Base-by-base conservation (phyloP, 441 rosid species). In the Manihot esculenta region DNA sequence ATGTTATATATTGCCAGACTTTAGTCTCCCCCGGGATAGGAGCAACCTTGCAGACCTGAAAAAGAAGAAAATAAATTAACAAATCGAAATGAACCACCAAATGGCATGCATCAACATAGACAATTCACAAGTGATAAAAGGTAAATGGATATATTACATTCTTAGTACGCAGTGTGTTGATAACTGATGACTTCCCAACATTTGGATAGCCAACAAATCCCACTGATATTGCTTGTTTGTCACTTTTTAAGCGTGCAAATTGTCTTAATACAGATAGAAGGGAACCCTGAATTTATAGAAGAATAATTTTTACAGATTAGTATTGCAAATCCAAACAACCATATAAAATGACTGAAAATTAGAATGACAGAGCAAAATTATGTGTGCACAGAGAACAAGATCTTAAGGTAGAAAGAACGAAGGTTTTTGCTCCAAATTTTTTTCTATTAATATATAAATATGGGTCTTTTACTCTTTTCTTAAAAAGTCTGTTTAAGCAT, bases 21-120 rank as follows among this genome's bases (percentile, higher is more conserved):
- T 93, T 92, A 11, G 99, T 95, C 86, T 92, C 98, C 71, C 98
- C 98, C 0, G 98, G 98, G 75, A 92, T 92, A 42, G 98, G 98
- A 77, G 98, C 99, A 72, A 89, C 99, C 83, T 89, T 95, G 87
- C 99, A 92, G 71, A 95, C 98, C 99, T 94, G 38, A 23, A 27
- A 12, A 5, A 49, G 56, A 56, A 15, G 42, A 73, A 66, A 44
- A 11, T 44, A 51, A 26, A 23, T 50, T 38, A 38, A 38, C 42
- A 10, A 24, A n/a, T 62, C n/a, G 51, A 56, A 55, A 4, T 44
- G 59, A 49, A 50, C 49, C n/a, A 35, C 21, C 38, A 27, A 38
- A 14, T 2, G 55, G 7, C 10, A 11, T 33, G 12, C 41, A 26
- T 57, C 62, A 64, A 54, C 24, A 47, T 50, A 5, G 18, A 24